A percentile compares a stretch with the other conserved stretches of the same genome.
These are phyloP conservation scores for Phytophthora hybrid DNA, from an alignment of 352 stramenopile species.

Conservation along the genomic window DNA sequence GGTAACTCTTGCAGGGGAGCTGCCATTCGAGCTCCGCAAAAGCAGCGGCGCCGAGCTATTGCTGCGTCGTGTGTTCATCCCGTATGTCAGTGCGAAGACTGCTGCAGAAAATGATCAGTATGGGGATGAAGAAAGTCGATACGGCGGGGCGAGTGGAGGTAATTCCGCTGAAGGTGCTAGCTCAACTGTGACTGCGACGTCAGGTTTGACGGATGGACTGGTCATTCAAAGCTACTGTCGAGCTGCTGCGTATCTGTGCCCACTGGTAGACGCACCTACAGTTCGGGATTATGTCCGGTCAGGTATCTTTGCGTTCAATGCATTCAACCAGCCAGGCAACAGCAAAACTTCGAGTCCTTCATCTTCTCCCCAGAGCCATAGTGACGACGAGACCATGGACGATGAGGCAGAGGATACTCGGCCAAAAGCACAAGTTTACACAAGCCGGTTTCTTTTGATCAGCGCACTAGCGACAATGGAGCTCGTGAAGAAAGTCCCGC, in stretches of 20 bases:
- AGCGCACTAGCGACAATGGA: conserved; percentile 77
- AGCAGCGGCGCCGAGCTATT: conserved; percentile 67
- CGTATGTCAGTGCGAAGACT: conserved; percentile 65
- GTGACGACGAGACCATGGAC: conserved; percentile 16
- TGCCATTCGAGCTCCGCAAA: conserved; percentile 79
- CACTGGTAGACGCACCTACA: conserved; percentile 54
- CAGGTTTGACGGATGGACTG: conserved; percentile 60
- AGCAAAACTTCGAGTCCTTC: conserved; percentile 15
- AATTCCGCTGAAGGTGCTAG: conserved; percentile 16
- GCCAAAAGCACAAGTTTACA: conserved; percentile 40
- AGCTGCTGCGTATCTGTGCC: conserved; percentile 76
- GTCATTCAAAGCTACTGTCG: conserved; percentile 80
- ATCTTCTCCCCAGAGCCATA: conserved; percentile 23
- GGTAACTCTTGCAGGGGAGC: conserved; percentile 65
- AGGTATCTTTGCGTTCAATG: conserved; percentile 74
- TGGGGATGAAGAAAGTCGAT: conserved; percentile 68
- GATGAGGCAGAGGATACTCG: conserved; percentile 5
- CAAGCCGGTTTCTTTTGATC: conserved; percentile 74
- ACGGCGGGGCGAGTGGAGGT: conserved; percentile 33
- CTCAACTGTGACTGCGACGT: conserved; percentile 27
- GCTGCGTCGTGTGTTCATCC: conserved; percentile 62
- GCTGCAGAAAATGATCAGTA: conserved; percentile 78
- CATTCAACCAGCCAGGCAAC: conserved; percentile 1
- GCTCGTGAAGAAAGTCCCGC: conserved; percentile 67
- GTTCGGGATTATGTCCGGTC: conserved; percentile 68